Evolutionary conservation across 2,329 filamentous ascomycete genomes (phyloP).

Genomic region (Alternaria arbusti): DNA sequence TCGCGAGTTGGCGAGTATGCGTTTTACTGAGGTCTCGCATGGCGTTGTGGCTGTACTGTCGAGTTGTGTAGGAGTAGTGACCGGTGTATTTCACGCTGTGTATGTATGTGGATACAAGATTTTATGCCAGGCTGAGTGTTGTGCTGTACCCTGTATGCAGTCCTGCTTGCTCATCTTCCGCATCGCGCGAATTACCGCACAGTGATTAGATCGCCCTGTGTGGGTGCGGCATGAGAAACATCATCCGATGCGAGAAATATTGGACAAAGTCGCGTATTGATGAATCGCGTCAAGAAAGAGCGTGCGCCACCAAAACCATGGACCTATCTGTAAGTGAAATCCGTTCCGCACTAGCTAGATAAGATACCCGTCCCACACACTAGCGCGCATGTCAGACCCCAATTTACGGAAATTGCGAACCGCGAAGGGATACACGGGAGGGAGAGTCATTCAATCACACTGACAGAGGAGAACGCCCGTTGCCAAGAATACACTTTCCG

Average conservation of each 20-base stretch:
- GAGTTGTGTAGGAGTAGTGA: not conserved
- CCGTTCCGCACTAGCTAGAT: not conserved
- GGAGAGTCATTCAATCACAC: not conserved
- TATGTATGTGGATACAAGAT: not conserved
- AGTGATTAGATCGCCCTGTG: not conserved
- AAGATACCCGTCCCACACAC: conserved; percentile 16
- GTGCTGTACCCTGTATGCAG: not conserved
- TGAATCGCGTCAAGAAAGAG: not conserved
- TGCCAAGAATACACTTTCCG: conserved; percentile 9
- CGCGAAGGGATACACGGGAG: conserved; percentile 1
- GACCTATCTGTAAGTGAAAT: not conserved
- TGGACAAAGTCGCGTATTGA: conserved; percentile 2
- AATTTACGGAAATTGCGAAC: conserved; percentile 15
- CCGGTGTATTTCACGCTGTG: not conserved
- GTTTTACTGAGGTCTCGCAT: not conserved
- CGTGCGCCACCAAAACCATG: not conserved
- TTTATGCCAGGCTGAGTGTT: not conserved
- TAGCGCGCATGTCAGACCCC: conserved; percentile 8
- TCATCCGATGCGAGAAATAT: not conserved
- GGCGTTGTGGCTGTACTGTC: not conserved
- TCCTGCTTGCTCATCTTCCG: not conserved
- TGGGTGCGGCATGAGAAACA: not conserved
- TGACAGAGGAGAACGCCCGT: not conserved
- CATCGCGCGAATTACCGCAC: not conserved
- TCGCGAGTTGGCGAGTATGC: not conserved